These are phyloP conservation scores for Neonectria coccinea DNA, from an alignment of 2,329 filamentous ascomycete species.

Conservation along the genomic window DNA sequence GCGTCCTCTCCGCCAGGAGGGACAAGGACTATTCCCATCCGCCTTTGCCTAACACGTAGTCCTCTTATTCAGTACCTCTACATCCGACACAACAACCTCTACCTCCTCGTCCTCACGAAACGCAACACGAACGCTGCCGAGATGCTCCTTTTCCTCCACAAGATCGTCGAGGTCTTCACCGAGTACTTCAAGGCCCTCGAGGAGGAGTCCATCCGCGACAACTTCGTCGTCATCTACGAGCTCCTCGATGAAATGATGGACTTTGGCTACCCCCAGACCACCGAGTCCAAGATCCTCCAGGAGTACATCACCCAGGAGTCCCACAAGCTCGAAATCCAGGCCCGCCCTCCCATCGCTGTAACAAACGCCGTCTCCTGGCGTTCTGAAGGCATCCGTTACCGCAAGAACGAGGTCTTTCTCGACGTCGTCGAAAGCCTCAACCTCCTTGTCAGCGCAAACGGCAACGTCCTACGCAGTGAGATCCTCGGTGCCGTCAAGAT, in stretches of 20 bases:
- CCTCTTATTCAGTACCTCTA: constrained; percentile 82
- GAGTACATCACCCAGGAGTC: constrained; percentile 99
- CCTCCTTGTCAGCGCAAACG: constrained; percentile 91
- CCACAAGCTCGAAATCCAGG: constrained; percentile 97
- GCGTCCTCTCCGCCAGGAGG: constrained; percentile 13
- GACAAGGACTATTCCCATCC: not conserved
- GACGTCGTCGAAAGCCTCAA: constrained; percentile 98
- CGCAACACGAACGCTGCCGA: constrained; percentile 99
- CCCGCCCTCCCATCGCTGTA: constrained; percentile 94
- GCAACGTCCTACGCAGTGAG: constrained; percentile 94
- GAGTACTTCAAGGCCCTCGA: constrained; percentile 99
- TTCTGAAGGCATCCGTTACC: constrained; percentile 96
- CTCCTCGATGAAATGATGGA: constrained; percentile 99
- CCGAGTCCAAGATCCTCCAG: constrained; percentile 97
- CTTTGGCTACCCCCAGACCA: constrained; percentile 98
- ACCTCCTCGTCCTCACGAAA: constrained; percentile 96
- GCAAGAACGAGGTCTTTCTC: constrained; percentile 99
- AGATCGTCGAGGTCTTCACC: constrained; percentile 98
- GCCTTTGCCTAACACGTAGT: constrained; percentile 31
- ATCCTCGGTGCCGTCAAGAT: constrained; percentile 98
- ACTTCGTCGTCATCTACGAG: constrained; percentile 99
- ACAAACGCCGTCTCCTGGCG: constrained; percentile 99
- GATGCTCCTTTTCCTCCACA: constrained; percentile 97
- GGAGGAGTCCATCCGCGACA: constrained; percentile 98
- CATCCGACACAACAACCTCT: constrained; percentile 99